These are phyloP conservation scores for Elsinoe perseae DNA, from an alignment of 2,329 filamentous ascomycete genomes.

Conservation along the genomic window DNA sequence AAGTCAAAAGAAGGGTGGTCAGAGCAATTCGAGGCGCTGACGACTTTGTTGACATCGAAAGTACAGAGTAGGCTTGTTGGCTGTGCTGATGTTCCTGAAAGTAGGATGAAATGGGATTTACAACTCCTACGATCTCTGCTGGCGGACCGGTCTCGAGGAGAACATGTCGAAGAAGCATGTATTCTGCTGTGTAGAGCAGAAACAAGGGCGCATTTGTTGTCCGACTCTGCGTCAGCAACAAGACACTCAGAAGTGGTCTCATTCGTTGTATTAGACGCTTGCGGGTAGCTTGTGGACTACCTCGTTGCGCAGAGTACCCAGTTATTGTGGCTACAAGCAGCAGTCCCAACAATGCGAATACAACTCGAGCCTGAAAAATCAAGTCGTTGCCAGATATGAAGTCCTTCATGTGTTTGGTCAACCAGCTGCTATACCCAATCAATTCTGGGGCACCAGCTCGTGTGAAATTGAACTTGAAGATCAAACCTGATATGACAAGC, in stretches of 20 bases:
- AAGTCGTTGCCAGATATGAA: slow-evolving; percentile 19
- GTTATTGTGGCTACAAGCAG: slow-evolving; percentile 26
- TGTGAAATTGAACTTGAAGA: slow-evolving; percentile 88
- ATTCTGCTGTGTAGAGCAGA: slow-evolving; percentile 61
- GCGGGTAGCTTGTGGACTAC: slow-evolving; percentile 19
- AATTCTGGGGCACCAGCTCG: slow-evolving; percentile 75
- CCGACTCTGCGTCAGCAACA: slow-evolving; percentile 80
- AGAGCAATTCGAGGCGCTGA: slow-evolving; percentile 49
- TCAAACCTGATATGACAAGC: slow-evolving; percentile 52
- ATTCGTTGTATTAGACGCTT: neutral
- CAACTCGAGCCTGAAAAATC: slow-evolving; percentile 29
- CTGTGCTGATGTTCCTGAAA: neutral
- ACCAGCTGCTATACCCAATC: slow-evolving; percentile 32
- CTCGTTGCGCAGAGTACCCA: slow-evolving; percentile 17
- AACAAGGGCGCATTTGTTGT: slow-evolving; percentile 80
- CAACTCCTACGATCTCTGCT: neutral
- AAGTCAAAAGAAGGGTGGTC: slow-evolving; percentile 67
- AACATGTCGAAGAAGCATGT: slow-evolving; percentile 32
- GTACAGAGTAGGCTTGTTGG: neutral
- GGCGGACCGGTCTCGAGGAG: slow-evolving; percentile 4
- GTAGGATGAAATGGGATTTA: neutral
- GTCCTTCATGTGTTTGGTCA: neutral
- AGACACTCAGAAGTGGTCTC: slow-evolving; percentile 59
- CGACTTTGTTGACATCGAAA: neutral
- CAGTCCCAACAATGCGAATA: slow-evolving; percentile 33